Evolutionary conservation across 805 yeast genomes (phyloP).

Genomic region (Candida ulmi): DNA sequence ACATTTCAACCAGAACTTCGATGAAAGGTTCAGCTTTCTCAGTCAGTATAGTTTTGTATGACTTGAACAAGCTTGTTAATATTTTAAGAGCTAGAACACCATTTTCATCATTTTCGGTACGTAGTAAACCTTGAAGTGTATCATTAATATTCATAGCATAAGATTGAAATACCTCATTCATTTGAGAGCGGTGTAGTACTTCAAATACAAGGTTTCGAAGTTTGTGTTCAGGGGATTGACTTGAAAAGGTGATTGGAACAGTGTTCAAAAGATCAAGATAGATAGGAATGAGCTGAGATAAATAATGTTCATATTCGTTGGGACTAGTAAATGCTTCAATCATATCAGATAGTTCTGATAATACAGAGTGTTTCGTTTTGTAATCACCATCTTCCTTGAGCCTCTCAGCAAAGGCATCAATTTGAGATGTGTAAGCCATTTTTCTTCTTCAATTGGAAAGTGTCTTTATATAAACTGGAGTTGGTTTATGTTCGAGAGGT

Average conservation of each 20-base stretch:
- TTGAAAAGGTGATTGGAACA: slow-evolving; percentile 68
- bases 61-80: slow-evolving; percentile 77
- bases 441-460: no score
- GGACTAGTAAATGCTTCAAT: slow-evolving; percentile 79
- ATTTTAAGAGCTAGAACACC: slow-evolving; percentile 89
- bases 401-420: slow-evolving; percentile 63
- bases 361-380: slow-evolving; percentile 56
- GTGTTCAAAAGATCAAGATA: slow-evolving; percentile 56
- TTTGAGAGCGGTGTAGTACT: slow-evolving; percentile 71
- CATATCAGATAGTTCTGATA: slow-evolving; percentile 81
- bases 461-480: no score
- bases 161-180: slow-evolving; percentile 76
- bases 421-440: slow-evolving; percentile 41
- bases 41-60: slow-evolving; percentile 61
- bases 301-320: slow-evolving; percentile 74
- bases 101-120: slow-evolving; percentile 88
- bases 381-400: slow-evolving; percentile 51
- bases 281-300: slow-evolving; percentile 64
- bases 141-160: slow-evolving; percentile 58
- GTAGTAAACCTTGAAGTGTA: slow-evolving; percentile 52
- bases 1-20: slow-evolving; percentile 67
- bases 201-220: slow-evolving; percentile 73
- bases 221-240: slow-evolving; percentile 67
- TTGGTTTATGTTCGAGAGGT: no score
- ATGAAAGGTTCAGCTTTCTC: slow-evolving; percentile 78